These are phyloP conservation scores for Fusarium fracticaudum DNA, from an alignment of 2,329 filamentous ascomycete species.

Conservation along the genomic window DNA sequence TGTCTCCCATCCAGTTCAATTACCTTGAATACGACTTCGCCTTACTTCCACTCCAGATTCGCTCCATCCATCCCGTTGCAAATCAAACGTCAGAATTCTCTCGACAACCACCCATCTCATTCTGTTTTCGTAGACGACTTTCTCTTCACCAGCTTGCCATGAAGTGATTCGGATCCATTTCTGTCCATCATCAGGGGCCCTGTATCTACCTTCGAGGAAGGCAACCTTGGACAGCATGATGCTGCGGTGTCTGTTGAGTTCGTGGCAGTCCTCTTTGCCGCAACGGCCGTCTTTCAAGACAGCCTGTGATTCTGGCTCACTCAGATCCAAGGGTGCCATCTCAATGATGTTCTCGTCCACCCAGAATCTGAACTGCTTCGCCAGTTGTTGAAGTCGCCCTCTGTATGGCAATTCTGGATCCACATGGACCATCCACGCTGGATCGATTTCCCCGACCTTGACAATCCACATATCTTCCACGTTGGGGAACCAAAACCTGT, in stretches of 20 bases:
- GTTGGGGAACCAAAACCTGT: slow-evolving; percentile 52
- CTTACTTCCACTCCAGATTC: slow-evolving; percentile 41
- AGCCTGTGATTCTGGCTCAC: slow-evolving; percentile 47
- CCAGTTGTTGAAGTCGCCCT: slow-evolving; percentile 45
- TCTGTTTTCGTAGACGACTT: slow-evolving; percentile 44
- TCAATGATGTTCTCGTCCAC: slow-evolving; percentile 51
- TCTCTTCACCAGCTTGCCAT: slow-evolving; percentile 44
- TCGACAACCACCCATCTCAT: slow-evolving; percentile 53
- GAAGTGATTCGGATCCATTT: slow-evolving; percentile 48
- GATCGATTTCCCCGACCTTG: slow-evolving; percentile 51
- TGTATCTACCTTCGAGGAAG: slow-evolving; percentile 50
- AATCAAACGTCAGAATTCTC: slow-evolving; percentile 50
- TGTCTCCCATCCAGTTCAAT: background rate
- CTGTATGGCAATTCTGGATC: slow-evolving; percentile 45
- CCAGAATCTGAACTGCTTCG: slow-evolving; percentile 53
- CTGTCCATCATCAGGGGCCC: slow-evolving; percentile 34
- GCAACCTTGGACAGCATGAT: slow-evolving; percentile 52
- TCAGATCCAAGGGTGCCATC: slow-evolving; percentile 48
- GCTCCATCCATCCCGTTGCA: slow-evolving; percentile 48
- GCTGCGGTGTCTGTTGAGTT: slow-evolving; percentile 48
- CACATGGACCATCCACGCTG: slow-evolving; percentile 49
- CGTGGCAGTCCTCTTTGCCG: slow-evolving; percentile 47
- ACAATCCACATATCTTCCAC: slow-evolving; percentile 52
- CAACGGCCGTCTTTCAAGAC: slow-evolving; percentile 50
- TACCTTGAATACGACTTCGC: slow-evolving; percentile 18